A percentile compares a stretch with the other conserved stretches of the same genome.
phyloP scores from a whole-genome alignment of 2,329 filamentous ascomycete genomes.

The Neofusicoccum sp. region DNA sequence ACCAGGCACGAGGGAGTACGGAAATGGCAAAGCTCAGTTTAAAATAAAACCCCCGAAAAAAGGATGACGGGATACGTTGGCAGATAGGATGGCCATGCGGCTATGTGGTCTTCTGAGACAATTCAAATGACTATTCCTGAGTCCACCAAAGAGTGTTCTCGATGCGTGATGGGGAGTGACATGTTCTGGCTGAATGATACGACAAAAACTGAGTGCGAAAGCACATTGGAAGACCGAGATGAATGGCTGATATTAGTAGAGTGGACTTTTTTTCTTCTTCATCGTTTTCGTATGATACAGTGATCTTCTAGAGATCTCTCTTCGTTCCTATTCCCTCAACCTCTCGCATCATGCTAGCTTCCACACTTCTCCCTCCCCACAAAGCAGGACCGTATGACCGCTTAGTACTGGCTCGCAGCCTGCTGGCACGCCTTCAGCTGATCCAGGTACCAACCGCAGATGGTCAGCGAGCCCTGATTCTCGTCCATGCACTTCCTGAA shows the following conservation, averaged over 20 bases:
- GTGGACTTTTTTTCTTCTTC: neutral
- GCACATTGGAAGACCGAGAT: neutral
- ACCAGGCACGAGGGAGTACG: no score
- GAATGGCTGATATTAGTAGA: neutral
- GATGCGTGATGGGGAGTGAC: no score
- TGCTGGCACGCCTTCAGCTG: slow-evolving; percentile 68
- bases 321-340: no score
- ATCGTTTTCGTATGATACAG: neutral
- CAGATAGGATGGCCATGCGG: no score
- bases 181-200: no score
- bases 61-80: no score
- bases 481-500: slow-evolving; percentile 98
- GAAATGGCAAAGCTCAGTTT: no score
- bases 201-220: no score
- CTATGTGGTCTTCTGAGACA: no score
- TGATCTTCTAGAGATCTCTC: neutral
- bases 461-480: slow-evolving; percentile 88
- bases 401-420: slow-evolving; percentile 51
- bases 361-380: neutral
- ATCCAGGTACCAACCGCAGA: slow-evolving; percentile 98
- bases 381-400: neutral
- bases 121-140: no score
- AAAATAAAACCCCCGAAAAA: no score
- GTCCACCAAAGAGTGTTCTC: no score
- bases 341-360: neutral